A percentile compares a stretch with the other conserved stretches of the same genome.
phyloP scores from a whole-genome alignment of 1,139 yeast species.

The Taiozyma sp. region DNA sequence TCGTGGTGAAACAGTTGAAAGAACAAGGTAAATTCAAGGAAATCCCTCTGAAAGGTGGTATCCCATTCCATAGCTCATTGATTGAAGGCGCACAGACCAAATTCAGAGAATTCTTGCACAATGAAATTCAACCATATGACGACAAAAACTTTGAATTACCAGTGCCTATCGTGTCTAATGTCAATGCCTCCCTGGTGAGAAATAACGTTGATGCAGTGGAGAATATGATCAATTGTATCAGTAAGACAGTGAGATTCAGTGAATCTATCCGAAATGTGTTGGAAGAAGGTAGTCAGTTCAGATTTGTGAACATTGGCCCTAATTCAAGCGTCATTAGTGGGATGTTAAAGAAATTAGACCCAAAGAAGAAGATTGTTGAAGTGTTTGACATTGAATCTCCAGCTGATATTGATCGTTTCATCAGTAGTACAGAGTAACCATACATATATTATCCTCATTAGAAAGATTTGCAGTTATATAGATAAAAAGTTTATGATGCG shows the following conservation, averaged over 20 bases:
- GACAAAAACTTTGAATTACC: slow-evolving; percentile 9
- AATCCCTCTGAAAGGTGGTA: slow-evolving; percentile 34
- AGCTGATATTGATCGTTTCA: slow-evolving; percentile 2
- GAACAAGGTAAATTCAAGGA: slow-evolving; percentile 25
- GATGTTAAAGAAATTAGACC: slow-evolving; percentile 12
- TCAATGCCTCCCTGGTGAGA: slow-evolving; percentile 29
- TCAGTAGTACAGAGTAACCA: background rate
- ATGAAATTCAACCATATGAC: slow-evolving; percentile 12
- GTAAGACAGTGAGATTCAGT: slow-evolving; percentile 42
- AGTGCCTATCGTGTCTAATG: slow-evolving; percentile 34
- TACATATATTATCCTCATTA: background rate
- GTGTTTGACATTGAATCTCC: slow-evolving; percentile 5
- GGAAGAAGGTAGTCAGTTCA: background rate
- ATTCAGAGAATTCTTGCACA: slow-evolving; percentile 23
- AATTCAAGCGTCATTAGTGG: slow-evolving; percentile 18
- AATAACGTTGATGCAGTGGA: slow-evolving; percentile 24
- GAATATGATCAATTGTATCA: slow-evolving; percentile 33
- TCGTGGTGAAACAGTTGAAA: slow-evolving; percentile 22
- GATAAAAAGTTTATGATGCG: no score
- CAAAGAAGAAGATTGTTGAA: background rate
- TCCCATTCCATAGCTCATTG: slow-evolving; percentile 43
- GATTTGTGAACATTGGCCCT: slow-evolving; percentile 22
- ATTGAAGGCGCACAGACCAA: slow-evolving; percentile 32
- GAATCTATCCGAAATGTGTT: slow-evolving; percentile 27
- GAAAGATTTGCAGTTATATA: background rate